Evolutionary conservation across 768 basidiomycete genomes (phyloP).

Genomic region (Leccinellum rugosiceps): DNA sequence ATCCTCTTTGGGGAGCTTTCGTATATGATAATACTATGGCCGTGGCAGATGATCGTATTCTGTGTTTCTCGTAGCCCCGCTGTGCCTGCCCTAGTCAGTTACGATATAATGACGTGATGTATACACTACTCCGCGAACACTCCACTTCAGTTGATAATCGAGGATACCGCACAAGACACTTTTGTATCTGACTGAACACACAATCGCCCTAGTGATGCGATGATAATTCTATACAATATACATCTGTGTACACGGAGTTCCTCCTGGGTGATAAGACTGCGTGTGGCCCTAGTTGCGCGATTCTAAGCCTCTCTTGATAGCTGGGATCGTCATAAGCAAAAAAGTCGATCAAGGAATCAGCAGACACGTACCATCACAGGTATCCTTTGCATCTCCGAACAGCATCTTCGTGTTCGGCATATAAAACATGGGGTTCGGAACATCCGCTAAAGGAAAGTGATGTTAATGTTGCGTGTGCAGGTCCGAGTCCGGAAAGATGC

Average conservation of each 20-base stretch:
- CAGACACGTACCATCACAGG: constrained; percentile 67
- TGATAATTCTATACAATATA: constrained; percentile 17
- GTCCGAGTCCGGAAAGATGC: constrained; percentile 10
- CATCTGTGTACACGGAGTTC: constrained; percentile 6
- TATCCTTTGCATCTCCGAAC: constrained; percentile 89
- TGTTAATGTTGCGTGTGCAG: background rate
- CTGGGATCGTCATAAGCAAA: constrained; percentile 28
- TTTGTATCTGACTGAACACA: background rate
- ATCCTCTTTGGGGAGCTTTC: constrained; percentile 14
- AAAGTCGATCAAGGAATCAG: background rate
- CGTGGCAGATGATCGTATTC: constrained; percentile 10
- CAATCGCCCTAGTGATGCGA: background rate
- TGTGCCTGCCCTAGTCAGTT: constrained; percentile 11
- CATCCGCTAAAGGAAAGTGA: constrained; percentile 56
- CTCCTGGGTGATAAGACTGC: background rate
- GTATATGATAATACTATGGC: constrained; percentile 19
- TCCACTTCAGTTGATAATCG: constrained; percentile 9
- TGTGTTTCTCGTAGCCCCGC: constrained; percentile 3
- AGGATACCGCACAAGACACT: background rate
- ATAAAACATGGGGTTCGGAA: constrained; percentile 93
- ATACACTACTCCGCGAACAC: constrained; percentile 23
- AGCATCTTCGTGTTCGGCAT: constrained; percentile 89
- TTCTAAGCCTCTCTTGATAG: constrained; percentile 61
- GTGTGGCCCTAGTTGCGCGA: constrained; percentile 18
- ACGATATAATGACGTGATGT: constrained; percentile 29